Evolutionary conservation across 2,329 filamentous ascomycete species (phyloP).

Genomic region (Ascochyta lentis): DNA sequence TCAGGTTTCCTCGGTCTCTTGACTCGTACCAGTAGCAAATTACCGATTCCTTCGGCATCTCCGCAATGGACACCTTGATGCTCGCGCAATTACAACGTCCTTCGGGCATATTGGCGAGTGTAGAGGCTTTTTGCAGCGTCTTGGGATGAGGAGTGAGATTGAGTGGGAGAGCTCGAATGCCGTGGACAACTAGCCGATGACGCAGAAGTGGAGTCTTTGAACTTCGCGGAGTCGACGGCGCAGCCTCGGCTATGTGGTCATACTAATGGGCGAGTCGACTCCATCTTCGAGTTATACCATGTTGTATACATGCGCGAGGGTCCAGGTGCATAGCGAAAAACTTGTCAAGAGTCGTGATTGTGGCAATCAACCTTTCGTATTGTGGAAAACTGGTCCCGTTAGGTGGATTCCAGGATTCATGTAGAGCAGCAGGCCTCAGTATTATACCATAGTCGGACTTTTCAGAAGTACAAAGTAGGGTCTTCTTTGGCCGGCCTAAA

Average conservation of each 20-base stretch:
- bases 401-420: too few species aligned
- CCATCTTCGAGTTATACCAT: too few species aligned
- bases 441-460: too few species aligned
- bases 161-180: background rate
- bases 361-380: background rate
- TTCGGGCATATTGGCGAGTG: slow-evolving; percentile 24
- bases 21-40: slow-evolving; percentile 41
- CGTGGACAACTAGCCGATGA: background rate
- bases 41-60: slow-evolving; percentile 26
- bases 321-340: background rate
- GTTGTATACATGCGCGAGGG: background rate
- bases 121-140: background rate
- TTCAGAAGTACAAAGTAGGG: too few species aligned
- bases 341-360: background rate
- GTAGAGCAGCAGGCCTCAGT: too few species aligned
- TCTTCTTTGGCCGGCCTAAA: too few species aligned
- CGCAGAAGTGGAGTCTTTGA: background rate
- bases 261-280: background rate
- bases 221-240: background rate
- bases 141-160: too few species aligned
- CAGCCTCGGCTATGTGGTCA: slow-evolving; percentile 5
- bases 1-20: background rate
- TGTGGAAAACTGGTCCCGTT: too few species aligned
- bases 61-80: slow-evolving; percentile 35
- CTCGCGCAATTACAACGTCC: slow-evolving; percentile 42